Percentiles rank a stretch among this genome's conserved stretches.
These are phyloP conservation scores for Metschnikowia continentalis DNA, from an alignment of 805 yeast species.

Conservation along the genomic window DNA sequence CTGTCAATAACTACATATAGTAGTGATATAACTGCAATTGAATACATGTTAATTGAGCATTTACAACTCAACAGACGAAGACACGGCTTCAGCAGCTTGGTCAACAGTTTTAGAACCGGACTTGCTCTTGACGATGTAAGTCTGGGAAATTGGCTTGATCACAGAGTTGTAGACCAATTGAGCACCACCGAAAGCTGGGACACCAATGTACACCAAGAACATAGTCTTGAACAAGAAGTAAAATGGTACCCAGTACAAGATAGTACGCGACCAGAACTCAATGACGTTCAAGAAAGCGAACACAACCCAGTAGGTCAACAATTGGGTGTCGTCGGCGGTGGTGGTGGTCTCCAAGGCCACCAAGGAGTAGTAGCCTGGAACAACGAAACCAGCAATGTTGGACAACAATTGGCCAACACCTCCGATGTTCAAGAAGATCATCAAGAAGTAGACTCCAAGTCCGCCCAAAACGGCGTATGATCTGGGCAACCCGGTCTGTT, in stretches of 20 bases:
- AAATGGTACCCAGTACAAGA: slow-evolving; percentile 93
- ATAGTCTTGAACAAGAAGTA: slow-evolving; percentile 92
- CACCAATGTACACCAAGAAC: slow-evolving; percentile 79
- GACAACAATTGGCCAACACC: slow-evolving; percentile 93
- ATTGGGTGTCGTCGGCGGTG: slow-evolving; percentile 75
- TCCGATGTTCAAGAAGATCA: slow-evolving; percentile 85
- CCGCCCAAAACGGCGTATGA: slow-evolving; percentile 75
- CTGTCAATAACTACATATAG: too few species aligned
- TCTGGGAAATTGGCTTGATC: slow-evolving; percentile 62
- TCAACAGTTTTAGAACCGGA: slow-evolving; percentile 41
- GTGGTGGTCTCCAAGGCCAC: slow-evolving; percentile 72
- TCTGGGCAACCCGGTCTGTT: slow-evolving; percentile 62
- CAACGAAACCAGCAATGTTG: slow-evolving; percentile 83
- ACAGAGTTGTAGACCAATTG: slow-evolving; percentile 57
- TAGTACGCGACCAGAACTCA: slow-evolving; percentile 94
- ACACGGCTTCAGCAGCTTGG: slow-evolving; percentile 45
- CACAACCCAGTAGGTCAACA: slow-evolving; percentile 97
- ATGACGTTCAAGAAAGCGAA: slow-evolving; percentile 85
- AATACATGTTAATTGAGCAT: neutral
- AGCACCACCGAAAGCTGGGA: slow-evolving; percentile 90
- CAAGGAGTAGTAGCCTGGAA: slow-evolving; percentile 88
- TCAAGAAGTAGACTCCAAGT: slow-evolving; percentile 61
- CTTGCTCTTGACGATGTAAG: slow-evolving; percentile 28
- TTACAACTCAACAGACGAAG: slow-evolving; percentile 28
- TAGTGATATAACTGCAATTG: neutral